These are phyloP conservation scores for Beauveria varroae DNA, from an alignment of 2,329 filamentous ascomycete genomes.

Conservation along the genomic window DNA sequence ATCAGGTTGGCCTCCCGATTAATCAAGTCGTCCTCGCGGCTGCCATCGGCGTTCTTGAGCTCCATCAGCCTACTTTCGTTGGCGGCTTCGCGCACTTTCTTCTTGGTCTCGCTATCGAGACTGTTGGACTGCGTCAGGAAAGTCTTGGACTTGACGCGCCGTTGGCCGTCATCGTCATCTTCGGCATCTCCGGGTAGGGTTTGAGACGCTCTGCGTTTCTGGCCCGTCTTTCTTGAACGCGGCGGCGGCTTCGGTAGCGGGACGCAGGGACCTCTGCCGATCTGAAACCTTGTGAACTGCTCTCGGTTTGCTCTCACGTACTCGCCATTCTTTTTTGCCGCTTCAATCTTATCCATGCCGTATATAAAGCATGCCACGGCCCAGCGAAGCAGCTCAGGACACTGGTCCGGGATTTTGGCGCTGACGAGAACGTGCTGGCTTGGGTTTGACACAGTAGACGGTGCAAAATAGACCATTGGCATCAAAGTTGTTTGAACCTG, in stretches of 20 bases:
- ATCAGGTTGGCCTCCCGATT: background rate
- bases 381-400: background rate
- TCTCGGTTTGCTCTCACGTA: background rate
- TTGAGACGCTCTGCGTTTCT: background rate
- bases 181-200: background rate
- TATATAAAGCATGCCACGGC: background rate
- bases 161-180: background rate
- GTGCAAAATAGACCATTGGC: background rate
- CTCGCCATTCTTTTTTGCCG: background rate
- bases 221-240: background rate
- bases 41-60: too few species aligned
- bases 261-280: background rate
- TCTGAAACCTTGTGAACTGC: background rate
- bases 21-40: background rate
- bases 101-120: too few species aligned
- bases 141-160: background rate
- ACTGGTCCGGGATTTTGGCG: background rate
- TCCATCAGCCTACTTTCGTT: too few species aligned
- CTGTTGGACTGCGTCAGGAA: background rate
- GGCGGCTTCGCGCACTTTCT: too few species aligned
- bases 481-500: background rate
- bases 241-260: background rate
- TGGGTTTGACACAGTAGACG: background rate
- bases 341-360: background rate
- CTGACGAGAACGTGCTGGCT: background rate